Evolutionary conservation across 352 stramenopile species (phyloP).

Genomic region (Phytophthora meadii): DNA sequence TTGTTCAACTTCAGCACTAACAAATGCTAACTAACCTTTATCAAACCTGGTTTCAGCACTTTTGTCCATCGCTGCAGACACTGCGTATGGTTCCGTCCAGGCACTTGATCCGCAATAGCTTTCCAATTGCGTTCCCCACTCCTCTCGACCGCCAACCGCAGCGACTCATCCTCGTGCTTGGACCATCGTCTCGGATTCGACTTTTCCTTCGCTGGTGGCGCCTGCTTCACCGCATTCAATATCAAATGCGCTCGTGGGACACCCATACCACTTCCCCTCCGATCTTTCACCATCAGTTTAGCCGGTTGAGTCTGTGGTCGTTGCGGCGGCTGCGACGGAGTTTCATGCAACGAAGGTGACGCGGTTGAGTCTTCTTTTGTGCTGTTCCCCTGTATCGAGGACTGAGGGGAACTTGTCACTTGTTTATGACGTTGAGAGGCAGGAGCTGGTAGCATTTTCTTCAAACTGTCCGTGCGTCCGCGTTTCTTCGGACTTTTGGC

Average conservation of each 20-base stretch:
- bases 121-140: constrained; percentile 91
- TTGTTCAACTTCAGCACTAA: neutral
- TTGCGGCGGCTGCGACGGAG: constrained; percentile 24
- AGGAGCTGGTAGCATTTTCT: constrained; percentile 71
- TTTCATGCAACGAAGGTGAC: constrained; percentile 29
- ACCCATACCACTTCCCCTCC: constrained; percentile 76
- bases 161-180: constrained; percentile 87
- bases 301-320: constrained; percentile 42
- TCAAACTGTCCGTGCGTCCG: constrained; percentile 86
- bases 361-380: constrained; percentile 38
- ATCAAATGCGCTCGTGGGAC: constrained; percentile 76
- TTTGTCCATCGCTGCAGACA: constrained; percentile 95
- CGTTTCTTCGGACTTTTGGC: constrained; percentile 84
- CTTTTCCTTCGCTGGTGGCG: constrained; percentile 84
- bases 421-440: constrained; percentile 77
- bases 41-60: constrained; percentile 92
- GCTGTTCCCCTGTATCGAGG: constrained; percentile 17
- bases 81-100: constrained; percentile 92
- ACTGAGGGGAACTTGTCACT: constrained; percentile 30
- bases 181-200: constrained; percentile 86
- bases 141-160: constrained; percentile 83
- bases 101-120: constrained; percentile 92
- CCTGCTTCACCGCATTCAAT: constrained; percentile 77
- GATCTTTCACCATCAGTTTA: constrained; percentile 81
- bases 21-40: constrained; percentile 68